phyloP scores from a whole-genome alignment of 2,329 filamentous ascomycete genomes.

The Cercospora janseana region DNA sequence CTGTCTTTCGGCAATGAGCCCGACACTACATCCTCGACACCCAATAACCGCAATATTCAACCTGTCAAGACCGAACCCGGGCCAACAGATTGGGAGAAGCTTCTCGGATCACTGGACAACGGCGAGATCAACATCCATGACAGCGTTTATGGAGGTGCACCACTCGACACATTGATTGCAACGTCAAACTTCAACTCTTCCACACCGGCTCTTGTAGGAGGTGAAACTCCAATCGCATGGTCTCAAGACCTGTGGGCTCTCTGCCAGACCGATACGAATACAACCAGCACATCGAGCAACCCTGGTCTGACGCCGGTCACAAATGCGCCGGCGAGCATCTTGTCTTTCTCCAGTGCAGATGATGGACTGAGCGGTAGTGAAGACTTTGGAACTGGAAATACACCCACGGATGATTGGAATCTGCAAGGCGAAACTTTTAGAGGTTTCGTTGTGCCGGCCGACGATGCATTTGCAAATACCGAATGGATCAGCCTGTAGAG shows the following conservation, averaged over 20 bases:
- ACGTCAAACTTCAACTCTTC: conserved; percentile 40
- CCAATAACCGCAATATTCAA: conserved; percentile 22
- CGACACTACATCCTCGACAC: conserved; percentile 18
- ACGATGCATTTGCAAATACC: conserved; percentile 10
- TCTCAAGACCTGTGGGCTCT: conserved; percentile 36
- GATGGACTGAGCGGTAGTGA: conserved; percentile 28
- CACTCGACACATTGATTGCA: conserved; percentile 46
- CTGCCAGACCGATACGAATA: conserved; percentile 31
- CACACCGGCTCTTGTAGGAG: conserved; percentile 23
- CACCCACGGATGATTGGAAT: conserved; percentile 21
- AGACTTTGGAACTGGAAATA: conserved; percentile 20
- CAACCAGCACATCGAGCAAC: conserved; percentile 16
- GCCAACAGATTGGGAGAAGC: conserved; percentile 74
- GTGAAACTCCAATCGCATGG: conserved; percentile 23
- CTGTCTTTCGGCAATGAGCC: conserved; percentile 47
- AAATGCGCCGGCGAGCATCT: conserved; percentile 27
- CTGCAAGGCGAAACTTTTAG: conserved; percentile 22
- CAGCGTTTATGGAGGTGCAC: conserved; percentile 70
- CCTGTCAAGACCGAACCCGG: conserved; percentile 45
- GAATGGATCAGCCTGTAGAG: conserved; percentile 12
- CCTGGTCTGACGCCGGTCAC: conserved; percentile 17
- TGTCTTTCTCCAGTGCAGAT: conserved; percentile 31
- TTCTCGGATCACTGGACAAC: conserved; percentile 75
- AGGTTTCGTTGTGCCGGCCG: conserved; percentile 27
- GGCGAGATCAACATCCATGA: conserved; percentile 82